Conservation (phyloP, 2,329 filamentous ascomycete genomes). For the Microdochium paspali region DNA sequence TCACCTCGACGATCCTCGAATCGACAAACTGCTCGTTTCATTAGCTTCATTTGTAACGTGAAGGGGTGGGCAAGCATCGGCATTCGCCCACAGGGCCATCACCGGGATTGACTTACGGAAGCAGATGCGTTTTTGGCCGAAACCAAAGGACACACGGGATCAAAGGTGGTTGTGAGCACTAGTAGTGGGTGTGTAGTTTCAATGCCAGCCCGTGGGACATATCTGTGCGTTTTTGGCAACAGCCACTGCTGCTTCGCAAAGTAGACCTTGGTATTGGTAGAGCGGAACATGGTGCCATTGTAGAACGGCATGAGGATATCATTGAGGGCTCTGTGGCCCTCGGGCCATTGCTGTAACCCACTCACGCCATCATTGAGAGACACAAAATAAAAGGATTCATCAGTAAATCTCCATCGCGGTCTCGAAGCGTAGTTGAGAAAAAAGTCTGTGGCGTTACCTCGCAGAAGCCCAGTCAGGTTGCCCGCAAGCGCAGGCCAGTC, state of each 20-base stretch:
- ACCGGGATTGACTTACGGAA: conserved; percentile 18
- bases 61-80: background rate
- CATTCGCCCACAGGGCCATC: no score
- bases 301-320: conserved; percentile 22
- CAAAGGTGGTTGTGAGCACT: conserved; percentile 43
- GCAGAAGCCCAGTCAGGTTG: conserved; percentile 21
- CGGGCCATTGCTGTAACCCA: conserved; percentile 21
- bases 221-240: conserved; percentile 17
- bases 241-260: conserved; percentile 21
- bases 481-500: conserved; percentile 25
- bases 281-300: conserved; percentile 20
- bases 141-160: conserved; percentile 42
- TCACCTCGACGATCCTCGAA: conserved; percentile 27
- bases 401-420: conserved; percentile 5
- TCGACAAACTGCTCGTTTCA: conserved; percentile 18
- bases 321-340: conserved; percentile 19
- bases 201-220: conserved; percentile 15
- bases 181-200: conserved; percentile 41
- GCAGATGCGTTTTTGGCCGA: conserved; percentile 8
- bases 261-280: conserved; percentile 12
- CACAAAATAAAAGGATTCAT: conserved; percentile 18
- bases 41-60: conserved; percentile 15
- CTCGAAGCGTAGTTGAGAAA: background rate
- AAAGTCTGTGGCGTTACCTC: conserved; percentile 26
- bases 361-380: conserved; percentile 20